These are phyloP conservation scores for Leucoagaricus sp. DNA, from an alignment of 1,284 basidiomycete genomes.

Conservation along the genomic window DNA sequence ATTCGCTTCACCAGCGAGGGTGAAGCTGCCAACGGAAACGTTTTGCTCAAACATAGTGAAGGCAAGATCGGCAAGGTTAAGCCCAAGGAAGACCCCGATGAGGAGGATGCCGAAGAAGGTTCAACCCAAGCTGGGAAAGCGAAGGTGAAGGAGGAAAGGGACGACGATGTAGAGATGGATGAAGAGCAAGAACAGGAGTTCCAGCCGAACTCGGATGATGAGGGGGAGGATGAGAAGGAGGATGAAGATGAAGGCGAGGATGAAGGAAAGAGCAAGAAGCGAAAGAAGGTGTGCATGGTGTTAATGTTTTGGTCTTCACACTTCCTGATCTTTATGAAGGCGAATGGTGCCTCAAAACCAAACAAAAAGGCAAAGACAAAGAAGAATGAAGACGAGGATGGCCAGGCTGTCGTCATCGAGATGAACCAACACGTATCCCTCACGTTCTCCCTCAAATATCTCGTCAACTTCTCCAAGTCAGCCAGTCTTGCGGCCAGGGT, in stretches of 20 bases:
- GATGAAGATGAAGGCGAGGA: slow-evolving; percentile 41
- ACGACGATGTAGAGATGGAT: slow-evolving; percentile 43
- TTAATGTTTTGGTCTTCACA: not conserved
- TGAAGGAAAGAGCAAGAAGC: slow-evolving; percentile 43
- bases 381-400: slow-evolving; percentile 51
- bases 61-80: slow-evolving; percentile 37
- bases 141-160: slow-evolving; percentile 36
- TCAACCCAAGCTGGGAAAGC: slow-evolving; percentile 13
- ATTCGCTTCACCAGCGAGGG: slow-evolving; percentile 94
- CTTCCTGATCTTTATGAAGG: slow-evolving; percentile 14
- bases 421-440: slow-evolving; percentile 91
- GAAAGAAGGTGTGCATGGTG: slow-evolving; percentile 58
- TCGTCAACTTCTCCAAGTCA: slow-evolving; percentile 97
- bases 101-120: slow-evolving; percentile 39
- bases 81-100: slow-evolving; percentile 48
- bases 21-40: slow-evolving; percentile 90
- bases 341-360: slow-evolving; percentile 33
- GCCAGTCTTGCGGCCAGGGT: slow-evolving; percentile 76
- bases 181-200: slow-evolving; percentile 56
- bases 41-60: slow-evolving; percentile 78
- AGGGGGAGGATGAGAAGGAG: slow-evolving; percentile 59
- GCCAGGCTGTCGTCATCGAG: slow-evolving; percentile 70
- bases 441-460: slow-evolving; percentile 97
- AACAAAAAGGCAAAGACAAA: slow-evolving; percentile 52
- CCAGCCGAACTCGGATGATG: slow-evolving; percentile 50